A percentile compares a stretch with the other conserved stretches of the same genome.
Conservation (phyloP, 257 asterid species). For the Gardenia jasminoides region DNA sequence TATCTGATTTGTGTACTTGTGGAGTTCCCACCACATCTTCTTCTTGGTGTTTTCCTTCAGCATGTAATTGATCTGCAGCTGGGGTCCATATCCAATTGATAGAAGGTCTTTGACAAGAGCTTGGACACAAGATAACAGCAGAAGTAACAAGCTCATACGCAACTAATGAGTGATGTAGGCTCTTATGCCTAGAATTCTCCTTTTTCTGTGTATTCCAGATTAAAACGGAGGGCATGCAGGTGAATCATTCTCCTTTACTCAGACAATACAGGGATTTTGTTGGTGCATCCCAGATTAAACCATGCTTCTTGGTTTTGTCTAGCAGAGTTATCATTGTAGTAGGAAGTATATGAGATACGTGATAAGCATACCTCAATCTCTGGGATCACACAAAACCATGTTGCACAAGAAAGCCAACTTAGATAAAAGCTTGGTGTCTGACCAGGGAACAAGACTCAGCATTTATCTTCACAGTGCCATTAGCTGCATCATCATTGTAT, state of each 20-base stretch:
- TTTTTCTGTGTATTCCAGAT: conserved; percentile 20
- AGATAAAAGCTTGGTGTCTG: conserved; percentile 69
- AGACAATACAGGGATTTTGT: neutral
- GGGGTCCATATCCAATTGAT: conserved; percentile 30
- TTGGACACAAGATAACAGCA: conserved; percentile 74
- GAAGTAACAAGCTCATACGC: conserved; percentile 85
- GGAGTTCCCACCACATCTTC: conserved; percentile 22
- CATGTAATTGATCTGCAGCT: conserved; percentile 4
- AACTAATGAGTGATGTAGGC: conserved; percentile 32
- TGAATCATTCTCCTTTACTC: neutral
- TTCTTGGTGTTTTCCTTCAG: conserved; percentile 6
- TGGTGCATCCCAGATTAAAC: neutral
- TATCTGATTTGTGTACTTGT: conserved; percentile 41
- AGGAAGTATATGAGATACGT: neutral
- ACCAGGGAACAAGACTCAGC: conserved; percentile 50
- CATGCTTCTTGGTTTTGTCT: neutral
- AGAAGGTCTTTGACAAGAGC: conserved; percentile 43
- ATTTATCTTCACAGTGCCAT: conserved; percentile 32
- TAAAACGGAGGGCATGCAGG: neutral
- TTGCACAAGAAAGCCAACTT: conserved; percentile 79
- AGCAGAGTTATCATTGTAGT: no score
- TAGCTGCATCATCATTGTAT: conserved; percentile 46
- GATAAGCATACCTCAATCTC: conserved; percentile 61
- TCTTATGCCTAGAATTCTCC: conserved; percentile 19
- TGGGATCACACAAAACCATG: conserved; percentile 81